Conservation (phyloP, 352 stramenopile genomes). For the Phytophthora pisi region DNA sequence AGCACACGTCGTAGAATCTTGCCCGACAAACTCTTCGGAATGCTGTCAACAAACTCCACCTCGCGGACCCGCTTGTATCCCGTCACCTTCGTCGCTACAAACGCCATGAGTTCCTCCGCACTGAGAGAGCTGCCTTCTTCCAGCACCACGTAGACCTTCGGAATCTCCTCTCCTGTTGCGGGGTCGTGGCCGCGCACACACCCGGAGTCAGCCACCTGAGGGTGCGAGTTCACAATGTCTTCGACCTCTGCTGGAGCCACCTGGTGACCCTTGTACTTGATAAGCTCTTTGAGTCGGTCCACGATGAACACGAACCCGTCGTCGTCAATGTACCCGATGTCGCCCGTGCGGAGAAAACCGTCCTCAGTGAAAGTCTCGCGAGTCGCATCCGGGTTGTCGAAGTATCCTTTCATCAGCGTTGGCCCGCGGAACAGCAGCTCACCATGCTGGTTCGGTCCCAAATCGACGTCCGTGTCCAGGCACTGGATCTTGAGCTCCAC, state of each 20-base stretch:
- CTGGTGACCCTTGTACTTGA: conserved; percentile 94
- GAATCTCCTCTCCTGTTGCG: conserved; percentile 78
- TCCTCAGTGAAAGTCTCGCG: conserved; percentile 63
- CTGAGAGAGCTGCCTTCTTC: conserved; percentile 39
- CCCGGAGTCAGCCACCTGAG: conserved; percentile 71
- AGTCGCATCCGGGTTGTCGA: conserved; percentile 84
- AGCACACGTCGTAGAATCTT: conserved; percentile 91
- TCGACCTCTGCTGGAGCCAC: conserved; percentile 92
- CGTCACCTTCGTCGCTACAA: conserved; percentile 80
- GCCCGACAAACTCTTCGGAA: conserved; percentile 89
- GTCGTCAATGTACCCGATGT: conserved; percentile 90
- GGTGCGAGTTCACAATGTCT: conserved; percentile 83
- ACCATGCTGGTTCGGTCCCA: conserved; percentile 45
- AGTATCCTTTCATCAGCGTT: conserved; percentile 92
- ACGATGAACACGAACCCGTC: conserved; percentile 91
- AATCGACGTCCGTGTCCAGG: conserved; percentile 42
- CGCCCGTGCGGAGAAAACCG: conserved; percentile 88
- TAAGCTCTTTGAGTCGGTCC: conserved; percentile 93
- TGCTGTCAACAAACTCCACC: conserved; percentile 86
- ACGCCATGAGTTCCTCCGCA: conserved; percentile 52
- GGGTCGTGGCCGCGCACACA: conserved; percentile 61
- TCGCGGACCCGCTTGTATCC: conserved; percentile 88
- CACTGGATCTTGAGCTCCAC: conserved; percentile 60
- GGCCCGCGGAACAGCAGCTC: conserved; percentile 87
- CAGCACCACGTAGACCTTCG: conserved; percentile 88